Base-by-base conservation (phyloP, 2,329 filamentous ascomycete genomes). In the Neonectria faginata region DNA sequence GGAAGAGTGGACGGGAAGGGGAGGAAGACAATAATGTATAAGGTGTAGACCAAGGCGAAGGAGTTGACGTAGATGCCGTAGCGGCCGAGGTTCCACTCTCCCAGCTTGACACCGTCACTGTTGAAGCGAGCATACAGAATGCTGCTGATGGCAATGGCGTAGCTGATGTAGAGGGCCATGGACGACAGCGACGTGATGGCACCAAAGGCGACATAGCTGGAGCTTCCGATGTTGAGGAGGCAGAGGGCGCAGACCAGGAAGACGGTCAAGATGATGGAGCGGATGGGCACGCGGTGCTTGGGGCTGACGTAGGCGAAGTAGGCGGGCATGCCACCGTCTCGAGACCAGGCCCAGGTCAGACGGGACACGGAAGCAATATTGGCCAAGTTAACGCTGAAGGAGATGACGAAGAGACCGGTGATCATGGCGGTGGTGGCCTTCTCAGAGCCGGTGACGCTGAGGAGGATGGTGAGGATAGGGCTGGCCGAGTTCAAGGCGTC, bases 341-440 rank as follows among this genome's bases (percentile, higher is more conserved):
- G 69, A 5, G 70, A 53, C 71, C 71, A 73, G n/a, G 71, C 71
- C 71, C 71, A 73, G 0, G 71, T 72, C 0, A 73, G 33, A 55
- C 71, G 71, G 10, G 71, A 73, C 5, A 73, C 70, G 7, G 70
- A 72, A 1, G 70, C 70, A 14, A 72, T 72, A 16, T 73, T 72
- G 27, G 70, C 70, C 6, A 73, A 42, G 29, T 73, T 72, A 42
- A 70, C 69, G 20, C 70, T 73, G 51, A 73, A 73, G 0, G 69
- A 73, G 10, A 73, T 69, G 41, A 73, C 54, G 5, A 73, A 73
- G 2, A 73, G 61, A 3, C 71, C 71, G 0, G 69, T 67, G 1
- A 73, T 69, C 70, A 73, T 70, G 4, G 71, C 71, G 0, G 71
- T 73, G 1, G 71, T 72, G 2, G 61, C 71, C 12, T 64, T 63